Evolutionary conservation across 2,329 filamentous ascomycete species (phyloP).

Genomic region (Epichloe brachyelytri): DNA sequence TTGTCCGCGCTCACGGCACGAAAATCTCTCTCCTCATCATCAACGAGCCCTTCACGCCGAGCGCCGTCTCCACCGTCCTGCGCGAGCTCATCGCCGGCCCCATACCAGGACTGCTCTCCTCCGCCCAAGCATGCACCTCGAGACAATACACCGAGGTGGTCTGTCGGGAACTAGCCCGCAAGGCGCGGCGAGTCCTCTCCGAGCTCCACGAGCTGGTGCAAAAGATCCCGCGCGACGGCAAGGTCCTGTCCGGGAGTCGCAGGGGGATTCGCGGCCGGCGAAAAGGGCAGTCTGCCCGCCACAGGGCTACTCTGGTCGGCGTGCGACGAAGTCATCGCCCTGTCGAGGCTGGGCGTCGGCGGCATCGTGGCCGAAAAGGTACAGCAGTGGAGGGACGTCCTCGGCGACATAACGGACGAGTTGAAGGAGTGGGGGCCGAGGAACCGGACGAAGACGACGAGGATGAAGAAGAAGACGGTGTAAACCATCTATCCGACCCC

Average conservation of each 20-base stretch:
- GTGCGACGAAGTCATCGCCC: slow-evolving; percentile 57
- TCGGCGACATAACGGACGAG: slow-evolving; percentile 76
- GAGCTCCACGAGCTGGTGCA: slow-evolving; percentile 50
- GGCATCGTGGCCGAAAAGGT: slow-evolving; percentile 60
- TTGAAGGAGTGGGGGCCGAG: slow-evolving; percentile 76
- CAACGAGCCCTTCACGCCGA: slow-evolving; percentile 74
- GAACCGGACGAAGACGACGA: slow-evolving; percentile 50
- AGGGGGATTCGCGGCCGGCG: slow-evolving; percentile 21
- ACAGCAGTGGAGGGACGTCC: slow-evolving; percentile 58
- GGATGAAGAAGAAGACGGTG: slow-evolving; percentile 24
- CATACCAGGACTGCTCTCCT: slow-evolving; percentile 62
- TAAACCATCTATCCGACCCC: slow-evolving; percentile 26
- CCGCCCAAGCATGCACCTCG: slow-evolving; percentile 51
- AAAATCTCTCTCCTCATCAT: slow-evolving; percentile 80
- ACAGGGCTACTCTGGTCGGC: slow-evolving; percentile 75
- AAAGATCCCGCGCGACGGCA: slow-evolving; percentile 47
- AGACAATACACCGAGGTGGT: slow-evolving; percentile 50
- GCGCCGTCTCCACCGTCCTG: slow-evolving; percentile 58
- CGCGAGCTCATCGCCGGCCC: slow-evolving; percentile 58
- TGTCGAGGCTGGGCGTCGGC: slow-evolving; percentile 54
- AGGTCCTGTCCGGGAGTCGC: slow-evolving; percentile 25
- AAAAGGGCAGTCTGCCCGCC: slow-evolving; percentile 43
- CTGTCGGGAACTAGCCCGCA: slow-evolving; percentile 47
- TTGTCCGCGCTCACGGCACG: slow-evolving; percentile 72
- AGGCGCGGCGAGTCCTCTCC: slow-evolving; percentile 45